A percentile compares a stretch with the other conserved stretches of the same genome.
Evolutionary conservation across 768 basidiomycete genomes (phyloP).

Genomic region (Termitomyces sp.): DNA sequence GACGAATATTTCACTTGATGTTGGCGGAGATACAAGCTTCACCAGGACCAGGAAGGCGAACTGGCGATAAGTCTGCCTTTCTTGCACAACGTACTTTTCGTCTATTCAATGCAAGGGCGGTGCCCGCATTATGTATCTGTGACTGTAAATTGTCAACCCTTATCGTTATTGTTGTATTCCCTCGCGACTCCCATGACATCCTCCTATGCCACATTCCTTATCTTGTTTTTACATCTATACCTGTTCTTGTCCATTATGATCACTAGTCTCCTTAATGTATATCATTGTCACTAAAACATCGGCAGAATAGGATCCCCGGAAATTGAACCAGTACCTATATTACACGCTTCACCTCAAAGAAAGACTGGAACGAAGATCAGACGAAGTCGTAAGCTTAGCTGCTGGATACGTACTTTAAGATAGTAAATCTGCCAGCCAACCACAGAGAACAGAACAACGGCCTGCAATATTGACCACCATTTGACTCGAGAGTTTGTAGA

Average conservation of each 20-base stretch:
- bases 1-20: constrained; percentile 30
- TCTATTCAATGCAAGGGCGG: constrained; percentile 7
- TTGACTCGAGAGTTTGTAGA: constrained; percentile 93
- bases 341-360: constrained; percentile 90
- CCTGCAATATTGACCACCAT: constrained; percentile 97
- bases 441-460: constrained; percentile 78
- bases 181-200: constrained; percentile 5
- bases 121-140: constrained; percentile 12
- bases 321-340: constrained; percentile 39
- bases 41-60: constrained; percentile 40
- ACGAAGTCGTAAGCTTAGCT: not conserved
- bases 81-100: constrained; percentile 2
- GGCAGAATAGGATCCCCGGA: not conserved
- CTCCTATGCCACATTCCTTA: constrained; percentile 13
- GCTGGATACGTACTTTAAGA: constrained; percentile 59
- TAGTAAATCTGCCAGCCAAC: constrained; percentile 99
- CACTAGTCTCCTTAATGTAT: constrained; percentile 4
- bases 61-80: constrained; percentile 44
- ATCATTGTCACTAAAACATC: not conserved
- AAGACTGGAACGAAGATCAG: constrained; percentile 41
- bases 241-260: constrained; percentile 10
- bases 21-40: constrained; percentile 44
- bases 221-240: constrained; percentile 17
- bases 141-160: constrained; percentile 9
- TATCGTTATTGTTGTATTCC: constrained; percentile 7